phyloP scores from a whole-genome alignment of 495 filamentous ascomycete genomes.

The Penicillium samsonianum region DNA sequence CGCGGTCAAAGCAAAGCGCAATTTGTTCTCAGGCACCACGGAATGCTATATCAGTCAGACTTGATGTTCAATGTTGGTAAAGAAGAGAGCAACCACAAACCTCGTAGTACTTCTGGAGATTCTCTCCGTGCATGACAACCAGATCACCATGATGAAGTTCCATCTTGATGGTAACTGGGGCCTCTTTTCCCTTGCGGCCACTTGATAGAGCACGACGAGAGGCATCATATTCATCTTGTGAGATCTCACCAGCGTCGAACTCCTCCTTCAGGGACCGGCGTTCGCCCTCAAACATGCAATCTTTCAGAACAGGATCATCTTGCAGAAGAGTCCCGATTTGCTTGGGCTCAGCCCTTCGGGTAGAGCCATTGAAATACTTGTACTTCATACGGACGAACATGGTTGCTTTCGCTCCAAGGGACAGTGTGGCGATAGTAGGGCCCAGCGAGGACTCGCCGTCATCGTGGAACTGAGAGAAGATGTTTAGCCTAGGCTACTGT shows the following conservation, averaged over 20 bases:
- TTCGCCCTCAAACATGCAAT: conserved; percentile 40
- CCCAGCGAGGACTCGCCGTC: conserved; percentile 79
- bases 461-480: conserved; percentile 57
- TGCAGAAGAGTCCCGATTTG: conserved; percentile 5
- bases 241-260: conserved; percentile 25
- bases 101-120: conserved; percentile 73
- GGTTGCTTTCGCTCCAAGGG: conserved; percentile 64
- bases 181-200: conserved; percentile 18
- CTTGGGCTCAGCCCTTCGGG: conserved; percentile 21
- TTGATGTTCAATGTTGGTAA: neutral
- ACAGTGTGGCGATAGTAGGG: conserved; percentile 73
- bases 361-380: conserved; percentile 48
- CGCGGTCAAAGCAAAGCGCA: conserved; percentile 65
- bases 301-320: conserved; percentile 35
- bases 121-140: conserved; percentile 75
- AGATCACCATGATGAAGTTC: conserved; percentile 75
- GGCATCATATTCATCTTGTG: conserved; percentile 22
- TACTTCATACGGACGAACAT: conserved; percentile 75
- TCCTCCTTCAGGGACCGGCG: conserved; percentile 41
- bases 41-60: conserved; percentile 53
- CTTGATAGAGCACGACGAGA: conserved; percentile 13
- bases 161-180: conserved; percentile 31
- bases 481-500: conserved; percentile 5
- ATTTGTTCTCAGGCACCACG: conserved; percentile 54
- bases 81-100: conserved; percentile 37